phyloP scores from a whole-genome alignment of 179 eudicot species.

The Sideroxylon spinosum region DNA sequence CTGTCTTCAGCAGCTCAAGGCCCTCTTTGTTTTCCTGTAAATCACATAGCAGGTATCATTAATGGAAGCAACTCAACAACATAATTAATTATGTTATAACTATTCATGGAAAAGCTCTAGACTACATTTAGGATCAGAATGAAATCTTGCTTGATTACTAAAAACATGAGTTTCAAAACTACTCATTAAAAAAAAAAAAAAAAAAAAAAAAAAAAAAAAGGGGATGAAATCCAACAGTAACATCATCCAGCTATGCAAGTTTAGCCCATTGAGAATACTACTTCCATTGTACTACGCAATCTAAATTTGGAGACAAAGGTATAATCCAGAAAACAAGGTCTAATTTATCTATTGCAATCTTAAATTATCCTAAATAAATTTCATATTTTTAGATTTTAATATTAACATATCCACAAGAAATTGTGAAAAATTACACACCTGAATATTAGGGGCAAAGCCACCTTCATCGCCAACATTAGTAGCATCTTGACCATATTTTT shows the following conservation, averaged over 20 bases:
- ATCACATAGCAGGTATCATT: not conserved
- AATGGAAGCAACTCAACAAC: not conserved
- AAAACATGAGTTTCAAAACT: not conserved
- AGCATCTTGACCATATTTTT: constrained; percentile 98
- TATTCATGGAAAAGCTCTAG: not conserved
- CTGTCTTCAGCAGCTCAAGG: constrained; percentile 90
- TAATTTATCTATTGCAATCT: not conserved
- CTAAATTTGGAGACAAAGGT: not conserved
- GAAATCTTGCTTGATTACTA: not conserved
- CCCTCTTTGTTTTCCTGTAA: constrained; percentile 93
- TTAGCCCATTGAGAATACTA: not conserved
- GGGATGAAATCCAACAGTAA: not conserved
- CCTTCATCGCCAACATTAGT: constrained; percentile 99
- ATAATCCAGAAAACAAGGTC: not conserved
- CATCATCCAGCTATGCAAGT: not conserved
- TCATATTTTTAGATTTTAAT: not conserved
- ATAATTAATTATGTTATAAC: not conserved
- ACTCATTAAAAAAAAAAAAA: too few species aligned
- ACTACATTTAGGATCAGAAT: not conserved
- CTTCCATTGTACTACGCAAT: not conserved
- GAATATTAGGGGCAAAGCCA: constrained; percentile 98
- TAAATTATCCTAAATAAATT: not conserved
- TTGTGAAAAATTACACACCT: constrained; percentile 33
- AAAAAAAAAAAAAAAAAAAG: too few species aligned
- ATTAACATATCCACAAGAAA: not conserved